Conservation (phyloP, 257 asterid genomes). For the Solanum clarkiae region DNA sequence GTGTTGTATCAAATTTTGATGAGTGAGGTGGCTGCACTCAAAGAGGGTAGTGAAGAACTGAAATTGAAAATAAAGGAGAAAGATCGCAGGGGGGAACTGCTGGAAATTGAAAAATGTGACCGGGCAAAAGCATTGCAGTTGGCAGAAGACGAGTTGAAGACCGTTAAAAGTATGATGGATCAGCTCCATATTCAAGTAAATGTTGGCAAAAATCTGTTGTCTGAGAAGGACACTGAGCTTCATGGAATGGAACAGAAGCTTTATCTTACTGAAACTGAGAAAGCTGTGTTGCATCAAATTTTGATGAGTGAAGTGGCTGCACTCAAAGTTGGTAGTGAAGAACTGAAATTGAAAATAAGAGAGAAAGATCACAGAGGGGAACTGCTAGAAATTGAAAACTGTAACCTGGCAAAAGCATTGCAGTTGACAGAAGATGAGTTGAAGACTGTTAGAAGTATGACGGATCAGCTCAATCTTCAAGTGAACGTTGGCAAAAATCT, state of each 20-base stretch:
- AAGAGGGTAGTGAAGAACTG: slow-evolving; percentile 39
- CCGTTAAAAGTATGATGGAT: slow-evolving; percentile 15
- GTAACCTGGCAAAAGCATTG: slow-evolving; percentile 26
- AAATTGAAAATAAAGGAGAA: slow-evolving; percentile 34
- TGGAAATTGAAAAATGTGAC: slow-evolving; percentile 27
- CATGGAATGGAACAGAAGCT: slow-evolving; percentile 37
- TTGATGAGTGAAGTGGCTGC: slow-evolving; percentile 16
- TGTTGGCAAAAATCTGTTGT: slow-evolving; percentile 26
- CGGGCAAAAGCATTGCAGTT: slow-evolving; percentile 32
- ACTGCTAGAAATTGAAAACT: slow-evolving; percentile 29
- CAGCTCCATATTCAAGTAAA: slow-evolving; percentile 30
- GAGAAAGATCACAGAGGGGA: slow-evolving; percentile 42
- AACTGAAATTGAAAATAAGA: slow-evolving; percentile 24
- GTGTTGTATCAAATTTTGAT: slow-evolving; percentile 14
- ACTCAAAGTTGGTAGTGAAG: slow-evolving; percentile 43
- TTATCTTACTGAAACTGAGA: slow-evolving; percentile 24
- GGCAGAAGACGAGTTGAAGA: slow-evolving; percentile 28
- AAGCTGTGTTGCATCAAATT: slow-evolving; percentile 21
- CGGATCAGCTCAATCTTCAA: slow-evolving; percentile 28
- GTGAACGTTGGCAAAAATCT: slow-evolving; percentile 25
- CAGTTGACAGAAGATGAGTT: slow-evolving; percentile 30
- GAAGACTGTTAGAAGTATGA: slow-evolving; percentile 10
- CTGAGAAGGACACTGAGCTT: slow-evolving; percentile 29
- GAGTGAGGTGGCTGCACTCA: slow-evolving; percentile 26
- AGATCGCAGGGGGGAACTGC: slow-evolving; percentile 29